Base-by-base conservation (phyloP, 352 stramenopile genomes). In the Globisporangium cylindrosporum region DNA sequence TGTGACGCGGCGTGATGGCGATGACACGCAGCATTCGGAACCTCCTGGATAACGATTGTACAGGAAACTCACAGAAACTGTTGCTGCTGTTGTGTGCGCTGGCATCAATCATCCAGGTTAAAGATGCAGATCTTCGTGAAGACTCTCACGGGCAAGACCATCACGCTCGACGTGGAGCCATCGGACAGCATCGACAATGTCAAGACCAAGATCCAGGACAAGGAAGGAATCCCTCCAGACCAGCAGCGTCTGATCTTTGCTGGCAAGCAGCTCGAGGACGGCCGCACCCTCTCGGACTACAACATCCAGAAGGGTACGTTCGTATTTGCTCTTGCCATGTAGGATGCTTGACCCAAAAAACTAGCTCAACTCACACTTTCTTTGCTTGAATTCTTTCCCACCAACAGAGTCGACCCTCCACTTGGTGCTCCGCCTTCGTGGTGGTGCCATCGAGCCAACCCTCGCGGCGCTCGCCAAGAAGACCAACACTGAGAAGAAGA, bases 401-500 rank as follows among this genome's bases (percentile, higher is more conserved):
- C 2, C 46, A 49, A 58, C 59, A 75, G 96, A 99, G 81, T 98
- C 92, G 46, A 99, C 96, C 66, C 82, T 99, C 49, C 96, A 99
- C 86, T 80, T 99, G 72, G 97, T 99, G 67, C 79, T 99, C 53
- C 92, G 97, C 67, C 90, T 98, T 64, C 92, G 95, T 81, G 88
- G 88, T 93, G 86, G 88, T 90, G 86, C 82, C 65, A 97, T 97
- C 77, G 97, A 99, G 82, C 98, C 97, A 63, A 98, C 97, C 62
- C 91, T 99, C 68, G 95, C 97, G 53, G 90, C 98, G 62, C 86
- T 99, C 61, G 98, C 98, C 75, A 99, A 99, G 89, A 98, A 98
- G 90, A 99, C 94, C 82, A 99, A 99, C 92, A 98, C 93, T 74
- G 97, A 99, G 75, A 99, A 99, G 95, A 92, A 98, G 84, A 98